phyloP scores from a whole-genome alignment of 2,329 filamentous ascomycete genomes.

The Fonsecaea monophora region DNA sequence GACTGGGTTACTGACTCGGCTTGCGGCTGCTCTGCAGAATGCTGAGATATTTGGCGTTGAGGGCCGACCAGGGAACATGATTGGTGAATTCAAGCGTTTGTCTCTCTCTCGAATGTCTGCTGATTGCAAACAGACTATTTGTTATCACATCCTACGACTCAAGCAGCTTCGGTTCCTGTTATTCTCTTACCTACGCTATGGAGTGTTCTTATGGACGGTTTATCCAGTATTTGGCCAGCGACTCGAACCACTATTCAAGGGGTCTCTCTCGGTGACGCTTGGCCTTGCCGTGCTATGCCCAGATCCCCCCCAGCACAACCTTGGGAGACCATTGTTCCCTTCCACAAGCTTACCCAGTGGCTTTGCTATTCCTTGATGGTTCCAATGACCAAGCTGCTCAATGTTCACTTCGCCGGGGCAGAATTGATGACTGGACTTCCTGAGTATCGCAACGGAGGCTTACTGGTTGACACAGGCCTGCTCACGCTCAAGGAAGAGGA shows the following conservation, averaged over 20 bases:
- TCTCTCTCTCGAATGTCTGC: neutral
- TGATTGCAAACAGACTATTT: conserved; percentile 72
- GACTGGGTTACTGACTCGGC: conserved; percentile 75
- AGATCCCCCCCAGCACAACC: conserved; percentile 55
- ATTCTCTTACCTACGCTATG: conserved; percentile 87
- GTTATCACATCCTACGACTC: conserved; percentile 87
- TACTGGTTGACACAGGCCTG: conserved; percentile 84
- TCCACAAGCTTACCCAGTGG: conserved; percentile 96
- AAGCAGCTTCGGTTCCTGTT: conserved; percentile 86
- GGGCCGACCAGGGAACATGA: conserved; percentile 89
- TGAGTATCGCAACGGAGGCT: conserved; percentile 89
- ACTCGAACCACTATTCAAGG: conserved; percentile 88
- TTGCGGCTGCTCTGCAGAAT: conserved; percentile 74
- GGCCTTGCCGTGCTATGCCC: conserved; percentile 86
- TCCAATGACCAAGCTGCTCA: conserved; percentile 81
- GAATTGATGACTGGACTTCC: conserved; percentile 86
- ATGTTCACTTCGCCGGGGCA: conserved; percentile 79
- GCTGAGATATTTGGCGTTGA: conserved; percentile 83
- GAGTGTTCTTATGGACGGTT: conserved; percentile 85
- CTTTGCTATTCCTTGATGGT: conserved; percentile 93
- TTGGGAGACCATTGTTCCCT: conserved; percentile 79
- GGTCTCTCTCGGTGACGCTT: conserved; percentile 87
- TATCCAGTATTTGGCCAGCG: conserved; percentile 85
- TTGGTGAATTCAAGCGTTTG: conserved; percentile 67
- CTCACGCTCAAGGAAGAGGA: conserved; percentile 76